A percentile compares a stretch with the other conserved stretches of the same genome.
Conservation (phyloP, 2,329 filamentous ascomycete genomes). For the Elsinoe fawcettii region DNA sequence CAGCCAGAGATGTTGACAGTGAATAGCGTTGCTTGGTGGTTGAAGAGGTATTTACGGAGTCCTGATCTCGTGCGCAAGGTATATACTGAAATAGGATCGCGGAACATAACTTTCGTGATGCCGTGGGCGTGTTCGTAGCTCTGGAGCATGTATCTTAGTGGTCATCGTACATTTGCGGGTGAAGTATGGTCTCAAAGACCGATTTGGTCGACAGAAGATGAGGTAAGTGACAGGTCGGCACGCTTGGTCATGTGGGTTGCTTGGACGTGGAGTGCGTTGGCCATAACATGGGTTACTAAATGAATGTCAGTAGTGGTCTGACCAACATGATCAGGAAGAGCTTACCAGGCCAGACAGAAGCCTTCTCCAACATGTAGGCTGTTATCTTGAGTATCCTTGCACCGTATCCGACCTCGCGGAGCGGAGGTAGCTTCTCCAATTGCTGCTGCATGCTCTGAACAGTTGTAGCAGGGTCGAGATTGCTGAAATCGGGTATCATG, state of each 20-base stretch:
- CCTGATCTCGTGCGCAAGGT: background rate
- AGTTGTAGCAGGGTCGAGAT: slow-evolving; percentile 43
- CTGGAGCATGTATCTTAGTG: slow-evolving; percentile 4
- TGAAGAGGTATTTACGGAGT: background rate
- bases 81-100: background rate
- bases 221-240: slow-evolving; percentile 40
- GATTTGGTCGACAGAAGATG: slow-evolving; percentile 7
- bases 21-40: background rate
- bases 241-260: slow-evolving; percentile 56
- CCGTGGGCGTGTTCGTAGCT: background rate
- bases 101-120: slow-evolving; percentile 4
- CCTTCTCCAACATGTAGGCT: slow-evolving; percentile 79
- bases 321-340: slow-evolving; percentile 19
- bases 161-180: background rate
- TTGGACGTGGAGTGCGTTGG: slow-evolving; percentile 56
- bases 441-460: slow-evolving; percentile 25
- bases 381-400: slow-evolving; percentile 77
- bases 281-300: slow-evolving; percentile 61
- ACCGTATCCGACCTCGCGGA: slow-evolving; percentile 62
- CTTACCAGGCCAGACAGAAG: slow-evolving; percentile 86
- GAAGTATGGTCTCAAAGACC: background rate
- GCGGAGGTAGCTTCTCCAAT: slow-evolving; percentile 44
- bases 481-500: slow-evolving; percentile 45
- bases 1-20: background rate
- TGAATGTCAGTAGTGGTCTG: slow-evolving; percentile 23